Percentiles rank a stretch among this genome's conserved stretches.
These are phyloP conservation scores for Linnemannia schmuckeri DNA, from an alignment of 192 early-diverging fungal genomes.

Conservation along the genomic window DNA sequence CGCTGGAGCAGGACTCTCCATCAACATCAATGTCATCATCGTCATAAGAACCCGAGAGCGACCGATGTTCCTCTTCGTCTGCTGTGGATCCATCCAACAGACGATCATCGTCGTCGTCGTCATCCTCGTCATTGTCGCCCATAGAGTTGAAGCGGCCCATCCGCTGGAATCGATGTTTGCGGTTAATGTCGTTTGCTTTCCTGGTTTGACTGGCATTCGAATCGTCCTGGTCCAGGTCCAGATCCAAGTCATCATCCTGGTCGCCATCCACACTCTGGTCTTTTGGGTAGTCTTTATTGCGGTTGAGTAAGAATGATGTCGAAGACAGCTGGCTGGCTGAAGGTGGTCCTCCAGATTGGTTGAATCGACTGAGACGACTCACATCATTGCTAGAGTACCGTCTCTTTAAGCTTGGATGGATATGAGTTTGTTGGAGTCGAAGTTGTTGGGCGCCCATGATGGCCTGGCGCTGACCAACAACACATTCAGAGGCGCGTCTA, in stretches of 20 bases:
- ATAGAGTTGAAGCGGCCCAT: conserved; percentile 31
- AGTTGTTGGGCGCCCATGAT: conserved; percentile 40
- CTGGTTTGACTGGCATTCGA: neutral
- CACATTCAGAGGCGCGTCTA: conserved; percentile 49
- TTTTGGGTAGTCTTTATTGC: conserved; percentile 24
- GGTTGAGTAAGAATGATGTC: conserved; percentile 27
- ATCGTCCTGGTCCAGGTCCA: conserved; percentile 31
- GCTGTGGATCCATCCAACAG: conserved; percentile 43
- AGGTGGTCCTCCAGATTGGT: conserved; percentile 15
- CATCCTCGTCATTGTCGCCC: conserved; percentile 35
- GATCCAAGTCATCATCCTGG: conserved; percentile 29
- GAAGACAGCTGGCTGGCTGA: conserved; percentile 36
- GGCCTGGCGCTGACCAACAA: conserved; percentile 36
- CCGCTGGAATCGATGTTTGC: conserved; percentile 26
- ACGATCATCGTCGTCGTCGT: conserved; percentile 41
- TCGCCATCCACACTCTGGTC: conserved; percentile 28
- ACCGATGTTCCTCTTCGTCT: conserved; percentile 55
- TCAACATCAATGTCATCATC: conserved; percentile 50
- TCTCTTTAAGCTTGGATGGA: conserved; percentile 46
- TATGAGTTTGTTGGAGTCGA: conserved; percentile 44
- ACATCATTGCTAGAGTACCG: conserved; percentile 56
- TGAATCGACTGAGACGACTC: conserved; percentile 42
- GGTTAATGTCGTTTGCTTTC: conserved; percentile 2
- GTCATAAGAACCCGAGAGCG: conserved; percentile 45
- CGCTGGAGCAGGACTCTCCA: conserved; percentile 44